Evolutionary conservation across 305 asterid species (phyloP).

Genomic region (Salvia sclarea): DNA sequence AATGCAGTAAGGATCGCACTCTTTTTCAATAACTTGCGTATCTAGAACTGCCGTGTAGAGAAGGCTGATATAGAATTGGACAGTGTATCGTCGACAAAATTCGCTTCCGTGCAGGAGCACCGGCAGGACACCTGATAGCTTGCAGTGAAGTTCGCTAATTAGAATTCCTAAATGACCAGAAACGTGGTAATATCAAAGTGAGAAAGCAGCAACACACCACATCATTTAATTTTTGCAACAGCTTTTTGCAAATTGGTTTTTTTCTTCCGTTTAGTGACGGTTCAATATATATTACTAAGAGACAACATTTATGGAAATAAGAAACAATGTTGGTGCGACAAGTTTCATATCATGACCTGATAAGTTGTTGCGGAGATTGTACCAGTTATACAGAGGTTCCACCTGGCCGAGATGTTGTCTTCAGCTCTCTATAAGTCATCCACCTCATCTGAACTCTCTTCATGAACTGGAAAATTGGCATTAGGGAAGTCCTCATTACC

Average conservation of each 20-base stretch:
- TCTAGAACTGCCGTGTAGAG: not conserved
- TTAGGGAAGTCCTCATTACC: constrained; percentile 49
- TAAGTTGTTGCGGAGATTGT: constrained; percentile 19
- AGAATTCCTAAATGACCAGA: constrained; percentile 16
- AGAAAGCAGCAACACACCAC: not conserved
- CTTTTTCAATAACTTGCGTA: constrained; percentile 23
- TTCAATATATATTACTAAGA: not conserved
- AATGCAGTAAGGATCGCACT: not conserved
- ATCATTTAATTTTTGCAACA: not conserved
- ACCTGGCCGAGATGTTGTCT: constrained; percentile 4
- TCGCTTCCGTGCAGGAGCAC: constrained; percentile 16
- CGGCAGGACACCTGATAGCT: constrained; percentile 11
- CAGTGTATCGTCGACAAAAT: not conserved
- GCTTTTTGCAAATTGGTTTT: not conserved
- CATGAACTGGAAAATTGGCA: constrained; percentile 36
- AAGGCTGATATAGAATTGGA: not conserved
- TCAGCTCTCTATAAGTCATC: constrained; percentile 36
- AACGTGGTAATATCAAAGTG: not conserved
- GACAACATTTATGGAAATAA: not conserved
- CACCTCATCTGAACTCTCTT: constrained; percentile 56
- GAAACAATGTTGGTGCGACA: not conserved
- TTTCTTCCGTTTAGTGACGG: not conserved
- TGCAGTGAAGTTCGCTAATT: constrained; percentile 2
- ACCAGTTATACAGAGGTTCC: constrained; percentile 30
- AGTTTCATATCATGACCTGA: not conserved